Evolutionary conservation across 352 stramenopile species (phyloP), one percentile per base, ranked within the genome.

Genomic region (Lagenidium sp.): DNA sequence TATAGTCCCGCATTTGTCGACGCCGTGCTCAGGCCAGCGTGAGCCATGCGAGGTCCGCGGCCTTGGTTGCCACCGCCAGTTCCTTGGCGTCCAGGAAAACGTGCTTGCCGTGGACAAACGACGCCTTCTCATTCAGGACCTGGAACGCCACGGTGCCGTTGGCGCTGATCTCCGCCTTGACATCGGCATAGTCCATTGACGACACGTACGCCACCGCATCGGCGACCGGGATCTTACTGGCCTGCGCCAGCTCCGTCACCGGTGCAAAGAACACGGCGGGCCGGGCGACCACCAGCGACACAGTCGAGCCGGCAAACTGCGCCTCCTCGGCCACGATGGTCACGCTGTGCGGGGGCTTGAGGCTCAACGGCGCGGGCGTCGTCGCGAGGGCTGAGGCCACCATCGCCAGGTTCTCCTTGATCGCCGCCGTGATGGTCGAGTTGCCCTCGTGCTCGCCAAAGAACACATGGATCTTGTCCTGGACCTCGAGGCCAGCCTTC

Each of bases 381-480:
- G 79, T 78, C 32, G 74, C 77, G 13, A 92, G 52, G 18, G 76
- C 62, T 4, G 60, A 56, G 3, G 64, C 36, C 29, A 89, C 69
- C 55, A 81, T 87, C 19, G 54, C 47, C 44, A 78, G 35, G 41
- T 77, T 86, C 41, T 55, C 56, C 52, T 80, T 57, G 44, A 92
- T 63, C 3, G 79, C 76, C 44, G 63, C 57, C 6, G 73, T 63
- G 59, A 92, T 87, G 11, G 63, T 55, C 32, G 45, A 44, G 31
- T 80, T 68, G 22, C 68, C 78, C 3, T 66, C 61, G 39, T 85
- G 56, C 57, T 98, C 77, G 35, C 67, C 39, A 44, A 94, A 98
- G 71, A 96, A 98, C 4, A 98, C 89, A 53, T 98, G 93, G 49
- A 99, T 94, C 55, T 94, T 87, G 69, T 99, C 95, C 53, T 85